Evolutionary conservation across 441 rosid genomes (phyloP).

Genomic region (Metrosideros polymorpha): DNA sequence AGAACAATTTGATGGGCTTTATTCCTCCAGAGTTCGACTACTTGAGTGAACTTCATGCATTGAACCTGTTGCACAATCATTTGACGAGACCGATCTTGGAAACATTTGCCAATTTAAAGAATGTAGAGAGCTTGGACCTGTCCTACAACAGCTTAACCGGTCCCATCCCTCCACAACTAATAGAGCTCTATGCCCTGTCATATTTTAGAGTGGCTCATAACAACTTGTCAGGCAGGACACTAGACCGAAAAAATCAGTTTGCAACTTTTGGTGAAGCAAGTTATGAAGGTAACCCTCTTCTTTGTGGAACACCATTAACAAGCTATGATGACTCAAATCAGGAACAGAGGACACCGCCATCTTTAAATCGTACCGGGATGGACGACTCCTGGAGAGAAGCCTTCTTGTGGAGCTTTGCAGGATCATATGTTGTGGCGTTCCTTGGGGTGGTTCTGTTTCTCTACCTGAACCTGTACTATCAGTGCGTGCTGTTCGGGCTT

Average conservation of each 20-base stretch:
- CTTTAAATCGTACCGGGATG: neutral
- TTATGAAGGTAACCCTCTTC: neutral
- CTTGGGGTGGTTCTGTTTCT: no score
- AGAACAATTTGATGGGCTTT: neutral
- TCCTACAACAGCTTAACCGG: neutral
- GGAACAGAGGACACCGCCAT: fast-evolving
- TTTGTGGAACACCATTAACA: neutral
- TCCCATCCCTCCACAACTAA: neutral
- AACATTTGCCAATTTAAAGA: no score
- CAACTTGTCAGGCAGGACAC: neutral
- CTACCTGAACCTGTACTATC: neutral
- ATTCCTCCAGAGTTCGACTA: no score
- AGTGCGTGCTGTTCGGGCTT: neutral
- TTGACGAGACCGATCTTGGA: no score
- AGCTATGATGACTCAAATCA: neutral
- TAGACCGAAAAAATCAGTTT: neutral
- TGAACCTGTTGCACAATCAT: no score
- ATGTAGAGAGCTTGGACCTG: neutral
- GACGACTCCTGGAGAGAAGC: neutral
- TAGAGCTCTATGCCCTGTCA: fast-evolving
- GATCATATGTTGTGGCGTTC: neutral
- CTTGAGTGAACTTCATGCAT: no score
- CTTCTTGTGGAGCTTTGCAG: neutral
- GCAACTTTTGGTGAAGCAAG: neutral
- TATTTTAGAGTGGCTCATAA: neutral